Conservation (phyloP, 2,329 filamentous ascomycete genomes). For the Lizonia empirigonia region DNA sequence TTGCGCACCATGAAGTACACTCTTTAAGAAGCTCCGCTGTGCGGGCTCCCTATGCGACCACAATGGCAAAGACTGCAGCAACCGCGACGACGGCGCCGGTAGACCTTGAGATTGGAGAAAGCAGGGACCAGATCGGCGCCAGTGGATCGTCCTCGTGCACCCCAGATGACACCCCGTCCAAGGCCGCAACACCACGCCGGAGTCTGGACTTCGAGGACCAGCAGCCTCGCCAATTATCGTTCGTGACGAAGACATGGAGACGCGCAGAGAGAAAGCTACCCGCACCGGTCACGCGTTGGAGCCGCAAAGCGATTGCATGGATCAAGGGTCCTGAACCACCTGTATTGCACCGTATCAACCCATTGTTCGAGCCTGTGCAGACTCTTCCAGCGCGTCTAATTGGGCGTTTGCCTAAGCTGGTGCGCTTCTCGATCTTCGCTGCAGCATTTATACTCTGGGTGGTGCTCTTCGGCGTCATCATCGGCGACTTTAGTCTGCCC, state of each 20-base stretch:
- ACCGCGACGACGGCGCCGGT: constrained; percentile 8
- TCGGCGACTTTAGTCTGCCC: constrained; percentile 63
- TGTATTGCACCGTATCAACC: constrained; percentile 50
- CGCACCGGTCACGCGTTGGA: constrained; percentile 21
- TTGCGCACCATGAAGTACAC: constrained; percentile 2
- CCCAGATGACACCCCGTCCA: constrained; percentile 6
- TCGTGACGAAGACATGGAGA: neutral
- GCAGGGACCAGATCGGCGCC: constrained; percentile 9
- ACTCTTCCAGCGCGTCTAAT: constrained; percentile 67
- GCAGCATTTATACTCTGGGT: constrained; percentile 69
- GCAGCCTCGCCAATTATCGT: neutral
- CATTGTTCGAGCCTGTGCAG: constrained; percentile 69
- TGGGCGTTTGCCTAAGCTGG: constrained; percentile 61
- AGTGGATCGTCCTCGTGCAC: constrained; percentile 4
- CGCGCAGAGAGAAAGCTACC: constrained; percentile 11
- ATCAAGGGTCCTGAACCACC: constrained; percentile 53
- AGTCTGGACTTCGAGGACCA: constrained; percentile 7
- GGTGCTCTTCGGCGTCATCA: constrained; percentile 69
- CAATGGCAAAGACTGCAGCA: constrained; percentile 4
- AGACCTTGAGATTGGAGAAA: constrained; percentile 10
- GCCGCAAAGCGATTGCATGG: constrained; percentile 48
- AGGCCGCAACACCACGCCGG: constrained; percentile 3
- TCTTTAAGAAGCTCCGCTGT: neutral
- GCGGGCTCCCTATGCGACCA: neutral
- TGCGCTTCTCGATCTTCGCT: constrained; percentile 62